Evolutionary conservation across 306 rosid species (phyloP), one percentile per base, ranked within the genome.

Genomic region (Dalbergia cultrata): DNA sequence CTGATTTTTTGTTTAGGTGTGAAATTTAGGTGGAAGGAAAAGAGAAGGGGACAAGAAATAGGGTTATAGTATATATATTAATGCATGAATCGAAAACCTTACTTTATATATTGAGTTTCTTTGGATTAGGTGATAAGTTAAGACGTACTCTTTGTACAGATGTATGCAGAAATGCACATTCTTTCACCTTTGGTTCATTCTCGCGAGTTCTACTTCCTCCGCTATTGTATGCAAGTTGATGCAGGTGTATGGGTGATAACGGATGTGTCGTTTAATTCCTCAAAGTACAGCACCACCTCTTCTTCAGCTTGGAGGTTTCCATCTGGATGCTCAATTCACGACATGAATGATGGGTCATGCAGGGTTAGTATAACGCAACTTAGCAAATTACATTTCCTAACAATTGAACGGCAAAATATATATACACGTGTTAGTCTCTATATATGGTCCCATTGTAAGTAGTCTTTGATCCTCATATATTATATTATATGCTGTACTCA

Each of bases 241-340:
- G 18, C 3, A 6, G 91, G 90, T 7, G 75, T 13, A 47, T 92
- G 98, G 98, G 83, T 64, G 0, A 87, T 94, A 54, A 85, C 68
- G 34, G 93, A 94, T 74, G 92, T 94, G 31, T 92, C 98, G 8
- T 65, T 81, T 45, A 88, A 89, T 74, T 67, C 41, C 75, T 53
- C 76, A 6, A 62, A 67, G 60, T 74, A 71, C 22, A 56, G 19
- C 26, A 0, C 14, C 14, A 67, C 35, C 26, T 43, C 60, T 17
- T 39, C 87, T 35, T 74, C n/a, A 11, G 44, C 83, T 61, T 86
- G 97, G 94, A 88, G 80, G 80, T 79, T 89, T 61, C 98, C 97
- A 52, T 94, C 97, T 13, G 98, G 97, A 13, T 92, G 93, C 83
- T 58, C 92, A 82, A 88, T 94, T 77, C 78, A 88, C 16, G 92